phyloP scores from a whole-genome alignment of 768 basidiomycete species.

The Jaapia argillacea region DNA sequence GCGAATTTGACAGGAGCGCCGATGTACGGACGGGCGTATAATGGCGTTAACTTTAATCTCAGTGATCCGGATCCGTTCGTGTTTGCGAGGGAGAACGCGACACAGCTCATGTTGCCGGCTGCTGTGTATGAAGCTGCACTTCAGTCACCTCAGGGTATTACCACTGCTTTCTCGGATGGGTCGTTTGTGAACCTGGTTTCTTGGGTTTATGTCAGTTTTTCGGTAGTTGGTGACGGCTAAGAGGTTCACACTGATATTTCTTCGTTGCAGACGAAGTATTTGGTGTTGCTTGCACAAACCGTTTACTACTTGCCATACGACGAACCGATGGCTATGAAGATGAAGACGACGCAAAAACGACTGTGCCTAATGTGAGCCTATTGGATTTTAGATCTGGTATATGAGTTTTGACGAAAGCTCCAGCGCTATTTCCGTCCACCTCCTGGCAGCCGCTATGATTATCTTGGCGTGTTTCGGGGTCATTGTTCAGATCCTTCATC shows the following conservation, averaged over 20 bases:
- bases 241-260: neutral
- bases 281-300: constrained; percentile 37
- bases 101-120: constrained; percentile 37
- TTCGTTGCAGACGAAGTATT: constrained; percentile 28
- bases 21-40: constrained; percentile 39
- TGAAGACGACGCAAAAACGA: constrained; percentile 34
- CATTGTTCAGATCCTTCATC: constrained; percentile 38
- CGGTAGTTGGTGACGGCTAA: neutral
- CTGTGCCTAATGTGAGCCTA: constrained; percentile 43
- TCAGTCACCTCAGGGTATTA: constrained; percentile 26
- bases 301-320: constrained; percentile 36
- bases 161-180: constrained; percentile 25
- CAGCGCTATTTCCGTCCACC: constrained; percentile 33
- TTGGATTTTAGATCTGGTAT: too few species aligned
- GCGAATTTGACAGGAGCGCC: constrained; percentile 34
- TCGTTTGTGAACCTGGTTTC: constrained; percentile 28
- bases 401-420: too few species aligned
- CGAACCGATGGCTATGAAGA: constrained; percentile 27
- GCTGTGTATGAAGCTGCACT: constrained; percentile 39
- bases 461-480: constrained; percentile 32
- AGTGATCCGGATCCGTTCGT: constrained; percentile 29
- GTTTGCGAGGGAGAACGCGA: constrained; percentile 29
- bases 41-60: constrained; percentile 41
- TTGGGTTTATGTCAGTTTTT: constrained; percentile 36
- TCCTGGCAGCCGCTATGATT: constrained; percentile 33